Evolutionary conservation across 75 land plant genomes (phyloP), one percentile per base, ranked within the genome.

Genomic region (Cunninghamia lanceolata): DNA sequence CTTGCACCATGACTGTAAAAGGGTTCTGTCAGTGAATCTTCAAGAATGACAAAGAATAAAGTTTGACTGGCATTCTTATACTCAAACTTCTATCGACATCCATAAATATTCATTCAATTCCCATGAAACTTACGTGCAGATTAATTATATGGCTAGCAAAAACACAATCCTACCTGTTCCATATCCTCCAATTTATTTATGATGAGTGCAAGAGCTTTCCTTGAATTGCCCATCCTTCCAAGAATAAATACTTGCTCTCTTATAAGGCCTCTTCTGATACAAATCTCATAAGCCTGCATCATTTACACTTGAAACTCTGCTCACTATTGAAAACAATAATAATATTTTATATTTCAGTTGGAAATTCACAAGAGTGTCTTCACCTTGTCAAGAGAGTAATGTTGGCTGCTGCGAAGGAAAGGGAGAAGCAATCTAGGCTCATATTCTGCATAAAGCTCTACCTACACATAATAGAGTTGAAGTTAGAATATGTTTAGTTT

Each of bases 361-460:
- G 46, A n/a, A 19, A 76, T 32, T 52, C 40, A 77, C 47, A 53
- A 28, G 21, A 17, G 46, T 16, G 28, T 54, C n/a, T 84, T 75
- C 85, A 98, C 99, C 99, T 96, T 95, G 89, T 96, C 98, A 47
- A 96, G 93, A 45, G 87, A 90, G 82, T 96, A 98, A 88, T 96
- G 93, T 66, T 96, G 98, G 87, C 99, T 98, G 86, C 94, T 96
- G 30, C 97, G 96, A 47, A 98, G 94, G 88, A 98, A 98, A 36
- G 97, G 93, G 77, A 95, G 94, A 68, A 98, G 87, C 90, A 93
- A 90, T 82, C 90, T 85, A 76, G 93, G 96, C 87, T 98, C 99
- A 90, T 92, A 98, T 16, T 98, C 99, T 73, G 99, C 99, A 91
- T 96, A 98, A 40, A 98, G 94, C 86, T 98, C 99, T 45, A 98